Evolutionary conservation across 2,329 filamentous ascomycete genomes (phyloP), one percentile per base, ranked within the genome.

Genomic region (Penicillium freii): DNA sequence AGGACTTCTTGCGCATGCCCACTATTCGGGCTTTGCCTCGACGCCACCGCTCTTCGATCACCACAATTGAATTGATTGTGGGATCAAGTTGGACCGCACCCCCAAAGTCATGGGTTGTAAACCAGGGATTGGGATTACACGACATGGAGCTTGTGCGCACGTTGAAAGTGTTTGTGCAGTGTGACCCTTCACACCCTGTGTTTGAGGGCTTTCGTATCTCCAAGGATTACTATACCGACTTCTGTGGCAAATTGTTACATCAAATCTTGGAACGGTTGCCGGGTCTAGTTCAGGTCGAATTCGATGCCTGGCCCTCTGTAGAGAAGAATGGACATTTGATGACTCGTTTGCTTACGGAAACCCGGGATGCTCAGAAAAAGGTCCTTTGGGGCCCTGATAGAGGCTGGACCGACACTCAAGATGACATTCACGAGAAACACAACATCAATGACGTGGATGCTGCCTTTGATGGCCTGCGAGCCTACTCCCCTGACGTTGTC

Each of bases 71-170:
- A 68, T 69, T 87, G 59, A 78, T 83, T 4, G 70, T 87, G 4
- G 84, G 84, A 0, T 82, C 82, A 3, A 83, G 83, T 54, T 87
- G 84, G 82, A 82, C 77, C 4, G 75, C 75, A 39, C 82, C 83
- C 25, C 84, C 84, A 15, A 75, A 74, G 50, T 77, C 77, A 53
- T 86, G 84, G 80, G 77, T 77, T 19, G 78, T 83, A 17, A 77
- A 79, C 47, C 70, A 74, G 15, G 64, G 73, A 1, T 73, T 86
- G 8, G 82, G 83, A 0, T 66, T 86, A 36, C 67, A 71, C 4
- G 78, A 82, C 40, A 78, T 80, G 71, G 72, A 62, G 15, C 76
- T 75, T 40, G 69, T 83, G 8, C 75, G 78, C 44, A 75, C 73
- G 4, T 66, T 87, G 46, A 82, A 80, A 59, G 74, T 87, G 8